These are phyloP conservation scores for Geotrichum candidum DNA, from an alignment of 1,139 yeast species.

Conservation along the genomic window DNA sequence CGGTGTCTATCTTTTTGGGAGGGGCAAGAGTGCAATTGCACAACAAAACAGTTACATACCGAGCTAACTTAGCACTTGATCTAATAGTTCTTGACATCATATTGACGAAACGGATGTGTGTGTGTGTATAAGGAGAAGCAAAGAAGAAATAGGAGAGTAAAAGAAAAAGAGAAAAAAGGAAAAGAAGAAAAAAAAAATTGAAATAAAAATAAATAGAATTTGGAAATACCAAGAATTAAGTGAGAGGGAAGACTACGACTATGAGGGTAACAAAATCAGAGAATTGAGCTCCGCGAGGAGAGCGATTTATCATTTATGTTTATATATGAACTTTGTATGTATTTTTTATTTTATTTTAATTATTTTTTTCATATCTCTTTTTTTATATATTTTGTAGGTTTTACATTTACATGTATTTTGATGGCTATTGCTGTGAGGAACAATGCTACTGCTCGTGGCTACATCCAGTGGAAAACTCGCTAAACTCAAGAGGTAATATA, in stretches of 20 bases:
- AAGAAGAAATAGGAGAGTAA: neutral
- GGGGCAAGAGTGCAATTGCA: neutral
- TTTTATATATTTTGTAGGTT: no score
- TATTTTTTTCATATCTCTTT: neutral
- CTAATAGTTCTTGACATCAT: slow-evolving; percentile 12
- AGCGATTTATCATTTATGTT: neutral
- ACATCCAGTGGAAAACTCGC: no score
- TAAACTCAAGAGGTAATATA: no score
- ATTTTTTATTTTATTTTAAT: no score
- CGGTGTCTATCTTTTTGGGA: neutral
- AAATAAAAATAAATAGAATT: neutral
- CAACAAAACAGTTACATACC: slow-evolving; percentile 6
- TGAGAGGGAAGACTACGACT: neutral
- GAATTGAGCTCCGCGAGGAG: neutral
- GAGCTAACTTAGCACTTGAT: slow-evolving; percentile 8
- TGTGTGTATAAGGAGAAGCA: neutral
- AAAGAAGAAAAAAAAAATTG: neutral
- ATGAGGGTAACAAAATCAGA: neutral
- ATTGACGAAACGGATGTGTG: neutral
- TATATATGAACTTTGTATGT: no score
- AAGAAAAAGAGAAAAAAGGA: neutral
- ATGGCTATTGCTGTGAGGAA: no score
- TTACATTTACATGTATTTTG: no score
- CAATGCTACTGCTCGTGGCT: no score
- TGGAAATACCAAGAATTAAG: neutral